These are phyloP conservation scores for Pseudopithomyces maydicus DNA, from an alignment of 2,329 filamentous ascomycete genomes.

Conservation along the genomic window DNA sequence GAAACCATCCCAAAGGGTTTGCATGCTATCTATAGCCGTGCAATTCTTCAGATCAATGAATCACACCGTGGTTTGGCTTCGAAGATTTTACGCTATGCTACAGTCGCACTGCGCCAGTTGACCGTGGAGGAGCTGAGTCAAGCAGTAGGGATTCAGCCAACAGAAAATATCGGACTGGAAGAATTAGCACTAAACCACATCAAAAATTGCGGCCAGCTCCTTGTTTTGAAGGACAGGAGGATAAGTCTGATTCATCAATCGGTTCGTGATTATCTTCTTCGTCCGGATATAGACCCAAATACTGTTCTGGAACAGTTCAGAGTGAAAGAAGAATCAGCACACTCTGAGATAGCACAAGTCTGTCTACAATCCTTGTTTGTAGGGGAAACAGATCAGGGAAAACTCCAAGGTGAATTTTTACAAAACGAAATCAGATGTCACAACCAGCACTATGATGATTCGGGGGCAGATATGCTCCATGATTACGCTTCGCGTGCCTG, in stretches of 20 bases:
- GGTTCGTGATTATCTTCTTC: conserved; percentile 34
- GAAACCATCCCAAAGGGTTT: conserved; percentile 27
- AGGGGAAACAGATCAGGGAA: neutral
- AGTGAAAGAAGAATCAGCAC: conserved; percentile 1
- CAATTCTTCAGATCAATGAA: conserved; percentile 29
- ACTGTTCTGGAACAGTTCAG: conserved; percentile 11
- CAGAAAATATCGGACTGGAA: no score
- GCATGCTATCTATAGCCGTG: conserved; percentile 32
- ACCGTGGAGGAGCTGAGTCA: conserved; percentile 27
- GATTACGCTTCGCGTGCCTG: no score
- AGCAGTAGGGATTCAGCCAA: conserved; percentile 16
- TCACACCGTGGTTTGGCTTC: conserved; percentile 15
- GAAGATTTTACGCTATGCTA: conserved; percentile 33
- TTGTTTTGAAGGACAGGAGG: conserved; percentile 23
- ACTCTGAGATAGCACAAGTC: conserved; percentile 8
- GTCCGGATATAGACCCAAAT: conserved; percentile 8
- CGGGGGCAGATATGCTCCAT: no score
- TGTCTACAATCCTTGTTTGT: conserved; percentile 11
- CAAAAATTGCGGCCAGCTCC: conserved; percentile 21
- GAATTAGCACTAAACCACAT: conserved; percentile 12
- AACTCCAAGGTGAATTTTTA: neutral
- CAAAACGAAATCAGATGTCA: no score
- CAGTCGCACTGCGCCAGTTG: conserved; percentile 31
- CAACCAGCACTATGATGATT: no score
- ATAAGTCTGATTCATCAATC: conserved; percentile 37